Conservation (phyloP, 108 stramenopile species). For the Fistulifera pelliculosa region DNA sequence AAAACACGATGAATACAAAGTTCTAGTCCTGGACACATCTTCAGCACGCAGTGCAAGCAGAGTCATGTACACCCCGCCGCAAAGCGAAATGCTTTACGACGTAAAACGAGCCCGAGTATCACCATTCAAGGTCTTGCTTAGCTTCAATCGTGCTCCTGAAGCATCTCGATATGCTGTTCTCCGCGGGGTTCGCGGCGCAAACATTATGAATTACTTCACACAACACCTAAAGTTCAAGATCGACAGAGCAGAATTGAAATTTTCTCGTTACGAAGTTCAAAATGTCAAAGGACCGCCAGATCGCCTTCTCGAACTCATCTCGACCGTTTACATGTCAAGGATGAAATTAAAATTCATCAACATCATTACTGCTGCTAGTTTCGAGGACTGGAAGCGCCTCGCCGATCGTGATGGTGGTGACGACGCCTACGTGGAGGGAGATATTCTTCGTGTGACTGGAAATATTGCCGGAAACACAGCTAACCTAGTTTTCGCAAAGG, state of each 20-base stretch:
- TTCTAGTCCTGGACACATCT: conserved; percentile 34
- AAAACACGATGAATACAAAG: conserved; percentile 51
- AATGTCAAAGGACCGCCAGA: conserved; percentile 76
- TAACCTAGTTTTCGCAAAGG: conserved; percentile 50
- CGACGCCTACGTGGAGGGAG: conserved; percentile 79
- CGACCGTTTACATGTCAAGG: conserved; percentile 59
- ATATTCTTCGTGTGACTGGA: conserved; percentile 73
- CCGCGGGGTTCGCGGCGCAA: conserved; percentile 43
- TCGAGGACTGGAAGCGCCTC: conserved; percentile 81
- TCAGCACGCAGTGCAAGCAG: conserved; percentile 5
- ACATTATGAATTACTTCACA: conserved; percentile 73
- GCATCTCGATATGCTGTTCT: conserved; percentile 45
- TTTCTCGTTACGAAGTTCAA: conserved; percentile 56
- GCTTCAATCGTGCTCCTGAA: conserved; percentile 73
- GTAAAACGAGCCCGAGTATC: conserved; percentile 59
- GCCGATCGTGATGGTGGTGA: conserved; percentile 71
- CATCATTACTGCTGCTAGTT: conserved; percentile 65
- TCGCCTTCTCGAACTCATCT: conserved; percentile 59
- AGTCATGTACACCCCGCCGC: conserved; percentile 52
- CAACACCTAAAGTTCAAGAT: conserved; percentile 72
- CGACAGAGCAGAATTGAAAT: conserved; percentile 65
- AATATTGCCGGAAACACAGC: conserved; percentile 73
- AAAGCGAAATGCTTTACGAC: conserved; percentile 58
- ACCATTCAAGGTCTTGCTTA: conserved; percentile 61
- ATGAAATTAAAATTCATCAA: conserved; percentile 75